Conservation (phyloP, 2,329 filamentous ascomycete species). For the Metarhizium anisopliae region DNA sequence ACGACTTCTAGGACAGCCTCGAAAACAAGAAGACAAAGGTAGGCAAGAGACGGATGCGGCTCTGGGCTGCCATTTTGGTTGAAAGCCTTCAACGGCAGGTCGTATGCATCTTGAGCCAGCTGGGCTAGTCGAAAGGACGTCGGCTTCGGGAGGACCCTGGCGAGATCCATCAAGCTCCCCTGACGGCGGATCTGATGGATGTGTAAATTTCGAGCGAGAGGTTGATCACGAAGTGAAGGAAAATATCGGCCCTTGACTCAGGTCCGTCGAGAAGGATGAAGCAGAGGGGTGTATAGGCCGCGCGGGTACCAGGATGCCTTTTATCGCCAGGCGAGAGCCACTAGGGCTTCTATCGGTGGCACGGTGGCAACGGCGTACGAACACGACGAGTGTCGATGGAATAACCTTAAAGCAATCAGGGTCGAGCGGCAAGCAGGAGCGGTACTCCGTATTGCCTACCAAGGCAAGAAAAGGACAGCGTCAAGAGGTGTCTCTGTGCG, state of each 20-base stretch:
- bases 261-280: neutral
- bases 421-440: neutral
- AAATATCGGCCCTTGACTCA: neutral
- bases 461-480: neutral
- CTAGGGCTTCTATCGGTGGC: neutral
- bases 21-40: constrained; percentile 77
- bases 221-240: neutral
- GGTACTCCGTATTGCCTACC: neutral
- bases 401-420: constrained; percentile 9
- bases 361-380: neutral
- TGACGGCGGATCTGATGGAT: neutral
- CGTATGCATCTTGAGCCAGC: constrained; percentile 28
- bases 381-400: neutral
- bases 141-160: constrained; percentile 29
- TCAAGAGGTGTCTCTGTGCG: constrained; percentile 3
- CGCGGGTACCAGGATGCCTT: neutral
- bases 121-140: constrained; percentile 35
- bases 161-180: constrained; percentile 24
- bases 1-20: constrained; percentile 93
- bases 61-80: constrained; percentile 30
- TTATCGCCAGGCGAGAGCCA: neutral
- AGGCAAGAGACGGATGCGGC: constrained; percentile 55
- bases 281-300: neutral
- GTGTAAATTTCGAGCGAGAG: neutral
- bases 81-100: constrained; percentile 32